Evolutionary conservation across 768 basidiomycete genomes (phyloP).

Genomic region (Kwoniella dendrophila): DNA sequence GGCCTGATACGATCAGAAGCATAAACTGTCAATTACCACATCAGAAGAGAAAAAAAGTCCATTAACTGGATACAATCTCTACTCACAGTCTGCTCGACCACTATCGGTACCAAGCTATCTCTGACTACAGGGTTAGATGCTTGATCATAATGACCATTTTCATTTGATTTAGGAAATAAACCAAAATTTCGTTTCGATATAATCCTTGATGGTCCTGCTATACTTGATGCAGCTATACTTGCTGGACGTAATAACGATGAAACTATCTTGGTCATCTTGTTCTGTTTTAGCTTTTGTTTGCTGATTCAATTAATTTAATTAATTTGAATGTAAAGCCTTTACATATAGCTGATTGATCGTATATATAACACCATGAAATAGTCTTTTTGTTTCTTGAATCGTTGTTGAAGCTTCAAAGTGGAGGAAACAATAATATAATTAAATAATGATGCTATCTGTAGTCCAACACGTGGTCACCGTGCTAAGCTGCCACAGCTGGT

Average conservation of each 20-base stretch:
- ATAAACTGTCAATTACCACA: too few species aligned
- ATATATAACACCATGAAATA: neutral
- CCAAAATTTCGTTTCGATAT: slow-evolving; percentile 11
- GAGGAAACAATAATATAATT: too few species aligned
- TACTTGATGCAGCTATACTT: neutral
- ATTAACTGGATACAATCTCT: too few species aligned
- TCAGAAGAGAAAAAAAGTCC: too few species aligned
- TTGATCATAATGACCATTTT: neutral
- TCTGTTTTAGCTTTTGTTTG: too few species aligned
- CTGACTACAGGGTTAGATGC: slow-evolving; percentile 34
- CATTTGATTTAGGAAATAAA: slow-evolving; percentile 1
- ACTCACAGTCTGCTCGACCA: slow-evolving; percentile 85
- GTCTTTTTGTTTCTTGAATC: neutral
- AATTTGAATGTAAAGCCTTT: neutral
- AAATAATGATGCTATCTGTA: neutral
- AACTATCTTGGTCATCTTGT: slow-evolving; percentile 13
- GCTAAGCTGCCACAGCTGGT: neutral
- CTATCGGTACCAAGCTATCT: slow-evolving; percentile 73
- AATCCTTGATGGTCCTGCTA: slow-evolving; percentile 15
- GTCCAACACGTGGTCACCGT: neutral
- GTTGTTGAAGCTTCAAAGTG: slow-evolving; percentile 7
- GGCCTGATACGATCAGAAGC: slow-evolving; percentile 39
- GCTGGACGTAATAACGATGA: slow-evolving; percentile 1
- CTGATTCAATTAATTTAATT: too few species aligned
- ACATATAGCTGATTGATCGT: neutral